These are phyloP conservation scores for Teunomyces atbi DNA, from an alignment of 805 yeast species.

Conservation along the genomic window DNA sequence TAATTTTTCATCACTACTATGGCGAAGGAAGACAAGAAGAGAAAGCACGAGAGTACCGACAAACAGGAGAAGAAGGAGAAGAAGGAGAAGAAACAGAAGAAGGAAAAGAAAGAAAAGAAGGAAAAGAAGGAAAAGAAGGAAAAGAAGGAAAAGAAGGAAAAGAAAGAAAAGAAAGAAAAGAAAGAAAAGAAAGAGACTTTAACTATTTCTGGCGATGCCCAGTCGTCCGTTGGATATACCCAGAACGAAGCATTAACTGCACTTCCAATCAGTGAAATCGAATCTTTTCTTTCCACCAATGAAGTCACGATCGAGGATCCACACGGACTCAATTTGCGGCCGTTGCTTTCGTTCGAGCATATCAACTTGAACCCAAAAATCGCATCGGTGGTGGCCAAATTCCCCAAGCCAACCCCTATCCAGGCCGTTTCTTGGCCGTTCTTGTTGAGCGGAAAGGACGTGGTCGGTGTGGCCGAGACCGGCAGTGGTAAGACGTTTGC, in stretches of 20 bases:
- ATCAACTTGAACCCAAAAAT: conserved; percentile 55
- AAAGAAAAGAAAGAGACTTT: conserved; percentile 7
- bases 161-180: conserved; percentile 23
- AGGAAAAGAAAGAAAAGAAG: conserved; percentile 26
- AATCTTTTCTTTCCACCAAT: conserved; percentile 61
- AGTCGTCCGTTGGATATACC: conserved; percentile 23
- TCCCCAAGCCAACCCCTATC: conserved; percentile 92
- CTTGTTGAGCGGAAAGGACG: conserved; percentile 73
- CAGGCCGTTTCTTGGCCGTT: conserved; percentile 96
- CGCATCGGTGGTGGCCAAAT: conserved; percentile 60
- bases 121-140: conserved; percentile 40
- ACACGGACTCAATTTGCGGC: conserved; percentile 50
- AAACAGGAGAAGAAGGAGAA: conserved; percentile 26
- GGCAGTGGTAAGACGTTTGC: conserved; percentile 98
- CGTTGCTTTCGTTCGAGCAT: conserved; percentile 66
- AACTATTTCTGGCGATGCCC: conserved; percentile 11
- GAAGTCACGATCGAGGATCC: conserved; percentile 82
- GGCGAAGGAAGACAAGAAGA: conserved; percentile 27
- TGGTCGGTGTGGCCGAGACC: conserved; percentile 96
- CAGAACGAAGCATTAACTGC: conserved; percentile 40
- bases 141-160: conserved; percentile 31
- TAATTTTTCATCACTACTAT: conserved; percentile 2
- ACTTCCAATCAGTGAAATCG: conserved; percentile 55
- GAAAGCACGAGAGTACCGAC: conserved; percentile 20
- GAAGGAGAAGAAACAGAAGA: conserved; percentile 23